These are phyloP conservation scores for Cairneyella variabilis DNA, from an alignment of 495 filamentous ascomycete genomes.

Conservation along the genomic window DNA sequence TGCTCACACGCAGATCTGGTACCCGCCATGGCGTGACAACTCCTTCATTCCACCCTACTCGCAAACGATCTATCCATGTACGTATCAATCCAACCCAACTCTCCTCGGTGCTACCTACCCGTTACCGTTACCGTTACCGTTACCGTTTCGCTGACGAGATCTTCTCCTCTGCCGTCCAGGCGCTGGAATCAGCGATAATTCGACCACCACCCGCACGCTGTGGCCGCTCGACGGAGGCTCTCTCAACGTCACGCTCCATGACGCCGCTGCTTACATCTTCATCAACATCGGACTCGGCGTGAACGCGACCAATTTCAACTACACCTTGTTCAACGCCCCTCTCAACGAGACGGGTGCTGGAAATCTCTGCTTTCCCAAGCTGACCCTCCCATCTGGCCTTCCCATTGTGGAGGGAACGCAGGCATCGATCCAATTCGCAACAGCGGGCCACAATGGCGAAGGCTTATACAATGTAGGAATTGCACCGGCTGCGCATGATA, in stretches of 20 bases:
- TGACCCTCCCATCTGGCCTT: slow-evolving; percentile 41
- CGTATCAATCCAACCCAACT: neutral
- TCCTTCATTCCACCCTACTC: slow-evolving; percentile 36
- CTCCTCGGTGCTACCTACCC: too few relatives aligned
- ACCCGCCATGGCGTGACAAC: slow-evolving; percentile 55
- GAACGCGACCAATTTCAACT: slow-evolving; percentile 54
- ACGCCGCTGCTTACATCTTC: slow-evolving; percentile 54
- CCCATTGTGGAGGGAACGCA: slow-evolving; percentile 42
- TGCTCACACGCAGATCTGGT: slow-evolving; percentile 32
- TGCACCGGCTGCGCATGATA: neutral
- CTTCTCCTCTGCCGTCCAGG: slow-evolving; percentile 32
- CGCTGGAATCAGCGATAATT: slow-evolving; percentile 46
- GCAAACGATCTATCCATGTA: slow-evolving; percentile 59
- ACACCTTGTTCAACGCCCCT: slow-evolving; percentile 45
- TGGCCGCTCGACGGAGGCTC: slow-evolving; percentile 57
- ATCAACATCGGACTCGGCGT: slow-evolving; percentile 61
- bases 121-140: too few relatives aligned
- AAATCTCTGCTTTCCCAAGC: slow-evolving; percentile 50
- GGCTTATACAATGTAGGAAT: slow-evolving; percentile 58
- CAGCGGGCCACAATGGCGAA: slow-evolving; percentile 40
- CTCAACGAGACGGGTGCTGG: slow-evolving; percentile 60
- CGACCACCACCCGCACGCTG: slow-evolving; percentile 48
- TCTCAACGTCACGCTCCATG: slow-evolving; percentile 45
- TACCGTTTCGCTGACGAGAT: too few relatives aligned
- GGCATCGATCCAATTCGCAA: slow-evolving; percentile 56